Conservation (phyloP, 345 rosid species). For the Jatropha curcas region DNA sequence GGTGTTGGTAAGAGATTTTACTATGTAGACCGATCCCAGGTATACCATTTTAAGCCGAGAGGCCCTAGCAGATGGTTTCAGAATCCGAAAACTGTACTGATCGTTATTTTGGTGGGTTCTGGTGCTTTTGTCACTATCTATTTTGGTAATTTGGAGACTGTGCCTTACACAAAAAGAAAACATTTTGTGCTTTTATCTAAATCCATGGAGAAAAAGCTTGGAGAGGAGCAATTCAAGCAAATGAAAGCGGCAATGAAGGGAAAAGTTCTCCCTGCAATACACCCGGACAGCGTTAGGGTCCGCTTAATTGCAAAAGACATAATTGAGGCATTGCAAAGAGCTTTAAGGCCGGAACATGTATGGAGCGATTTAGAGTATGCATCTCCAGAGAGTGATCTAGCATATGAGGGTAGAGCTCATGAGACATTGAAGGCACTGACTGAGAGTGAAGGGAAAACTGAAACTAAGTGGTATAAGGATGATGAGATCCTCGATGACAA, state of each 20-base stretch:
- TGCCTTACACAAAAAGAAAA: slow-evolving; percentile 81
- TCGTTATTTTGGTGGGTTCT: slow-evolving; percentile 56
- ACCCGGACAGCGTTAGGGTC: slow-evolving; percentile 79
- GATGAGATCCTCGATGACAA: slow-evolving; percentile 88
- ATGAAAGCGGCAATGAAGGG: slow-evolving; percentile 60
- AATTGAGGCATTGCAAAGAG: slow-evolving; percentile 77
- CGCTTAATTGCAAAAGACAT: slow-evolving; percentile 68
- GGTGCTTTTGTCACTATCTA: slow-evolving; percentile 57
- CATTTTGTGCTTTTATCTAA: slow-evolving; percentile 78
- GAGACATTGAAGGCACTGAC: slow-evolving; percentile 49
- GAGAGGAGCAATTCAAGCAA: slow-evolving; percentile 66
- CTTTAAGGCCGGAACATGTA: slow-evolving; percentile 62
- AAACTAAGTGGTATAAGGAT: slow-evolving; percentile 51
- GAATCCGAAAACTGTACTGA: slow-evolving; percentile 57
- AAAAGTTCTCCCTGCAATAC: slow-evolving; percentile 71
- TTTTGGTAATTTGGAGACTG: slow-evolving; percentile 71
- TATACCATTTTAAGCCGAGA: slow-evolving; percentile 70
- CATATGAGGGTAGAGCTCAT: slow-evolving; percentile 32
- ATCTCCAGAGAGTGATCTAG: slow-evolving; percentile 39
- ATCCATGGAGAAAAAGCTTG: slow-evolving; percentile 61
- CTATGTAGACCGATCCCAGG: slow-evolving; percentile 64
- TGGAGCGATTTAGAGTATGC: slow-evolving; percentile 80
- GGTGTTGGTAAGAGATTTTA: slow-evolving; percentile 50
- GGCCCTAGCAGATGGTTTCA: slow-evolving; percentile 65
- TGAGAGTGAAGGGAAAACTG: slow-evolving; percentile 33